These are phyloP conservation scores for Fusarium sororula DNA, from an alignment of 2,329 filamentous ascomycete genomes.

Conservation along the genomic window DNA sequence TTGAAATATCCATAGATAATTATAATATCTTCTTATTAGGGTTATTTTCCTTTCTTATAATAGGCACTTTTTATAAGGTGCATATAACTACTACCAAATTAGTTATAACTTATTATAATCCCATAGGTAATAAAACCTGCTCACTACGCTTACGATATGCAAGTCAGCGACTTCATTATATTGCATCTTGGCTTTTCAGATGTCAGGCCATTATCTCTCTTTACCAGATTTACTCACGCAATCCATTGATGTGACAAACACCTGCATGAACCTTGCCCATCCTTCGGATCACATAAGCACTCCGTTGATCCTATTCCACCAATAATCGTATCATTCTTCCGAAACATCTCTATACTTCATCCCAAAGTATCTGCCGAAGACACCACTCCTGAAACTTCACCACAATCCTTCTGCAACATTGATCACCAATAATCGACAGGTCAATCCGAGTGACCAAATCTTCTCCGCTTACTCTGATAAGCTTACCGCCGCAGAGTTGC, in stretches of 20 bases:
- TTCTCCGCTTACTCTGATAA: neutral
- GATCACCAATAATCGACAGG: neutral
- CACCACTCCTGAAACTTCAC: neutral
- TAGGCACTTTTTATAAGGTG: rapidly evolving
- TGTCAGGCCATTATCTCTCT: neutral
- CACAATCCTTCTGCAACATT: neutral
- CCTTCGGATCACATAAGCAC: neutral
- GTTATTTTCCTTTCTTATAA: neutral
- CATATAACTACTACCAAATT: no score
- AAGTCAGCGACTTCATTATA: neutral
- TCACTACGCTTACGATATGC: no score
- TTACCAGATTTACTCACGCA: no score
- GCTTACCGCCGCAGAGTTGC: neutral
- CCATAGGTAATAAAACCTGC: rapidly evolving
- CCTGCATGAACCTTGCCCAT: neutral
- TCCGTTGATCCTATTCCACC: neutral
- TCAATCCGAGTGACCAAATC: neutral
- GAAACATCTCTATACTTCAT: neutral
- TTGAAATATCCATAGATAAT: no score
- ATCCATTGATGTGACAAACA: neutral
- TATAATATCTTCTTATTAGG: neutral
- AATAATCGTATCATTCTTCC: neutral
- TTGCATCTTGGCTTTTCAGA: neutral
- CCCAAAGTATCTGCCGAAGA: neutral
- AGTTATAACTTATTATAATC: rapidly evolving